phyloP scores from a whole-genome alignment of 768 basidiomycete genomes.

The Tulasnella sp. region DNA sequence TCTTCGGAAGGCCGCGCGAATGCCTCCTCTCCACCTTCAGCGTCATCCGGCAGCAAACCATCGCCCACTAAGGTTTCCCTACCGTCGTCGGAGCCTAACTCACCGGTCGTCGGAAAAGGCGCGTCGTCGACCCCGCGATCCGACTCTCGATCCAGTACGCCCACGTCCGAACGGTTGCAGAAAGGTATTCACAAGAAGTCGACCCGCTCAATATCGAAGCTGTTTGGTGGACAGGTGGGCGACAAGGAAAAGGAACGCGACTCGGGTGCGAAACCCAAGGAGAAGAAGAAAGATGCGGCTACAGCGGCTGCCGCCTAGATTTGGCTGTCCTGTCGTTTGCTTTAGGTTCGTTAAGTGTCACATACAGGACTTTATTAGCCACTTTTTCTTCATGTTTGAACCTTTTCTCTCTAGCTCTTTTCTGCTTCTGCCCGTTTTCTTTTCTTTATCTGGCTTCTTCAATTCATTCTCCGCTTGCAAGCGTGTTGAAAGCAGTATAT shows the following conservation, averaged over 20 bases:
- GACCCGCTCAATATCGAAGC: constrained; percentile 8
- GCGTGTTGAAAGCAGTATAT: constrained; percentile 7
- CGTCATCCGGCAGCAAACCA: not conserved
- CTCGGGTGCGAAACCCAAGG: not conserved
- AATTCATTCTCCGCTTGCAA: not conserved
- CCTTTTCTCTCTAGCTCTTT: not conserved
- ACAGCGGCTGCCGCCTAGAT: not conserved
- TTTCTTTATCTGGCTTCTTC: not conserved
- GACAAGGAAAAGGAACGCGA: constrained; percentile 24
- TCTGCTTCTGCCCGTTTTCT: not conserved
- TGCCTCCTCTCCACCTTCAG: not conserved
- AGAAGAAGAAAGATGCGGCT: constrained; percentile 21
- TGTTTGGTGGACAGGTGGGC: not conserved
- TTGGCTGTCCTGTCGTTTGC: not conserved
- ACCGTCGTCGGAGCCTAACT: not conserved
- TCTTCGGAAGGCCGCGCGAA: not conserved
- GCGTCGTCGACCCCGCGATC: not conserved
- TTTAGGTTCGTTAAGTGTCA: not conserved
- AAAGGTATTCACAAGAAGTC: constrained; percentile 20
- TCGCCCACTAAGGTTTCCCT: constrained; percentile 3
- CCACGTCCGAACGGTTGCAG: constrained; percentile 17
- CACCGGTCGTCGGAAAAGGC: not conserved
- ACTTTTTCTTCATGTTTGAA: not conserved
- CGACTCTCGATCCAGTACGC: constrained; percentile 13
- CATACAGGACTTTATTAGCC: constrained; percentile 8